These are phyloP conservation scores for Colletotrichum coccodes DNA, from an alignment of 2,329 filamentous ascomycete species.

Conservation along the genomic window DNA sequence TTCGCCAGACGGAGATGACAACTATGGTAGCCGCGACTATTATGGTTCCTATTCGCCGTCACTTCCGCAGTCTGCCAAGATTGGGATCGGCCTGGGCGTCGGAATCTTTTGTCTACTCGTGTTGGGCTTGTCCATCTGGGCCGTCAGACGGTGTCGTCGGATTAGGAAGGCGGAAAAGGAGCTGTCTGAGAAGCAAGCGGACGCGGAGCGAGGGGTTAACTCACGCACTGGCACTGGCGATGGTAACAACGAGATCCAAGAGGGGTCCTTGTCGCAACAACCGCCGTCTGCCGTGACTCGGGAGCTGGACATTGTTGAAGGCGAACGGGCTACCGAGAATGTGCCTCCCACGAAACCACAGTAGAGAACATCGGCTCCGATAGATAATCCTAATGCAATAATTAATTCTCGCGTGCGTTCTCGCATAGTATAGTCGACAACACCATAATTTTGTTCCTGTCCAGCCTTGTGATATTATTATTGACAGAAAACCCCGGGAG, in stretches of 20 bases:
- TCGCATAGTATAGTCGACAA: neutral
- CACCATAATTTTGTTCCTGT: neutral
- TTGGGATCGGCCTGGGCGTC: neutral
- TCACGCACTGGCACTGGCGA: neutral
- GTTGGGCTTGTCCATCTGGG: conserved; percentile 3
- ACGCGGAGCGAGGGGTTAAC: neutral
- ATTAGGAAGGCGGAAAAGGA: conserved; percentile 10
- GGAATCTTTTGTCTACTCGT: neutral
- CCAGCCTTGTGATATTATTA: too few species aligned
- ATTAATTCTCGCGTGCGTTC: neutral
- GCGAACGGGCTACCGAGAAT: neutral
- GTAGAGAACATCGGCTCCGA: neutral
- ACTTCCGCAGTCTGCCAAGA: neutral
- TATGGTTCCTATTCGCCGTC: too few species aligned
- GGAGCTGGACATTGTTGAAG: neutral
- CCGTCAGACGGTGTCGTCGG: conserved; percentile 13
- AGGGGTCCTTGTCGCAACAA: neutral
- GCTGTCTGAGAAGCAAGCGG: neutral
- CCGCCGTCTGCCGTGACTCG: neutral
- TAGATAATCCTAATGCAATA: neutral
- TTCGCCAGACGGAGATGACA: neutral
- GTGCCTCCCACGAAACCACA: neutral
- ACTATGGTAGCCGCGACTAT: neutral
- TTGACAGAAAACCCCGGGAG: neutral
- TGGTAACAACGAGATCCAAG: neutral